phyloP scores from a whole-genome alignment of 192 early-diverging fungal species.

The Linderina pennispora region DNA sequence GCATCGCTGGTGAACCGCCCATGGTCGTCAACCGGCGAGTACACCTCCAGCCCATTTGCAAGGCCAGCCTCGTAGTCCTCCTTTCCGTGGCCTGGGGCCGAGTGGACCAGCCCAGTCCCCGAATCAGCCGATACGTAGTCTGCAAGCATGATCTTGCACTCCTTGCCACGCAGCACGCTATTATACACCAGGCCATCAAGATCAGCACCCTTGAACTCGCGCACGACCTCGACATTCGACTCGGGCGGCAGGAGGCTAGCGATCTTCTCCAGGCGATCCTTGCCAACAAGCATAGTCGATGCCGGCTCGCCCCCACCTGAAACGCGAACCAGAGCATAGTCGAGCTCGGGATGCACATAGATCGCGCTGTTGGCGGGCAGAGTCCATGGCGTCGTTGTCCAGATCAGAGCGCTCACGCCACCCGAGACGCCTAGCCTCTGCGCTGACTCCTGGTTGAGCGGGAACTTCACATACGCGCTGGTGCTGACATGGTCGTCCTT shows the following conservation, averaged over 20 bases:
- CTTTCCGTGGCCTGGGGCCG: constrained; percentile 76
- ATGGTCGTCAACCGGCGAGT: constrained; percentile 67
- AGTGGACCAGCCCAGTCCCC: constrained; percentile 77
- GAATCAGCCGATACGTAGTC: constrained; percentile 64
- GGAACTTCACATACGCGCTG: constrained; percentile 65
- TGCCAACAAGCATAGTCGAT: constrained; percentile 15
- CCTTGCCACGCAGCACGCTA: constrained; percentile 47
- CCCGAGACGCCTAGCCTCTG: constrained; percentile 6
- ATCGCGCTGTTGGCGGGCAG: constrained; percentile 70
- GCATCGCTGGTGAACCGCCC: constrained; percentile 66
- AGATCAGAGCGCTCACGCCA: constrained; percentile 49
- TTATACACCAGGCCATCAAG: constrained; percentile 52
- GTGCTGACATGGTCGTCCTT: constrained; percentile 65
- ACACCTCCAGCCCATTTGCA: constrained; percentile 49
- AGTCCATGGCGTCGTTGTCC: constrained; percentile 83
- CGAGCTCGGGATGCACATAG: constrained; percentile 58
- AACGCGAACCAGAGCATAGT: constrained; percentile 49
- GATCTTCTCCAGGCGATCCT: constrained; percentile 13
- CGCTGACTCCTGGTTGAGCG: constrained; percentile 29
- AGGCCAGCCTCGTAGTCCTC: constrained; percentile 71
- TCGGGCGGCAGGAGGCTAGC: constrained; percentile 7
- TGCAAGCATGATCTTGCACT: constrained; percentile 54
- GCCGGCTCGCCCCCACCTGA: background rate
- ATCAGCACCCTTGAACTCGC: constrained; percentile 33
- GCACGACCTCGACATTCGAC: background rate